Evolutionary conservation across 331 rosid species (phyloP).

Genomic region (Malus hybrid): DNA sequence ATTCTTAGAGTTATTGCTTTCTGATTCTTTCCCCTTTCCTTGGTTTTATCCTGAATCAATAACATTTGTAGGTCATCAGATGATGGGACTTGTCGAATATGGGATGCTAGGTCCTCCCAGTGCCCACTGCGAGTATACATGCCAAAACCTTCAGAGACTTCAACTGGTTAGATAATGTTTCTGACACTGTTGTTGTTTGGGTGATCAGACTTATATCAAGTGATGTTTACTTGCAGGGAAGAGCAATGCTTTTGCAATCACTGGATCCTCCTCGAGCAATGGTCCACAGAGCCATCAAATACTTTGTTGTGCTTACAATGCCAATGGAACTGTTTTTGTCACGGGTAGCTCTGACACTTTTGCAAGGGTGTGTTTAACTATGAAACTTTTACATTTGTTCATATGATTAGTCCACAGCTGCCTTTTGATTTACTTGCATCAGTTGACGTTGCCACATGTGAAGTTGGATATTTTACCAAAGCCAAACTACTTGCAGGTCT

Average conservation of each 20-base stretch:
- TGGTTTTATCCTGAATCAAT: constrained; percentile 6
- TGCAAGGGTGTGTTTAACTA: constrained; percentile 59
- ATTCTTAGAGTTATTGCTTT: constrained; percentile 16
- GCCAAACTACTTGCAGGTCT: constrained; percentile 53
- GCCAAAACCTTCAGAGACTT: constrained; percentile 60
- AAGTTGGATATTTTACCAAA: constrained; percentile 21
- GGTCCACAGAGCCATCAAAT: constrained; percentile 56
- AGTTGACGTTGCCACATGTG: constrained; percentile 9
- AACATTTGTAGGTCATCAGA: constrained; percentile 61
- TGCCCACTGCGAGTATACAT: constrained; percentile 53
- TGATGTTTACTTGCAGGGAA: constrained; percentile 50
- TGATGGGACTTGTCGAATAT: constrained; percentile 89
- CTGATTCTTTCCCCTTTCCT: constrained; percentile 6
- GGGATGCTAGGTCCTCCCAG: constrained; percentile 79
- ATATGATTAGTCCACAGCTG: constrained; percentile 10
- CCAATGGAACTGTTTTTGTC: constrained; percentile 85
- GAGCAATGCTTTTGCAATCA: constrained; percentile 43
- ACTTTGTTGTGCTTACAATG: constrained; percentile 89
- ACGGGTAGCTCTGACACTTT: constrained; percentile 87
- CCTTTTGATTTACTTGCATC: constrained; percentile 16
- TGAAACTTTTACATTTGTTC: constrained; percentile 15
- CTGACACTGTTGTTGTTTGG: constrained; percentile 5
- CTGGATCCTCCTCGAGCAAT: constrained; percentile 56
- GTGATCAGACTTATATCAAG: constrained; percentile 1
- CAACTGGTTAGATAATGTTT: constrained; percentile 52